Evolutionary conservation across 2,329 filamentous ascomycete species (phyloP).

Genomic region (Penicillium sp.): DNA sequence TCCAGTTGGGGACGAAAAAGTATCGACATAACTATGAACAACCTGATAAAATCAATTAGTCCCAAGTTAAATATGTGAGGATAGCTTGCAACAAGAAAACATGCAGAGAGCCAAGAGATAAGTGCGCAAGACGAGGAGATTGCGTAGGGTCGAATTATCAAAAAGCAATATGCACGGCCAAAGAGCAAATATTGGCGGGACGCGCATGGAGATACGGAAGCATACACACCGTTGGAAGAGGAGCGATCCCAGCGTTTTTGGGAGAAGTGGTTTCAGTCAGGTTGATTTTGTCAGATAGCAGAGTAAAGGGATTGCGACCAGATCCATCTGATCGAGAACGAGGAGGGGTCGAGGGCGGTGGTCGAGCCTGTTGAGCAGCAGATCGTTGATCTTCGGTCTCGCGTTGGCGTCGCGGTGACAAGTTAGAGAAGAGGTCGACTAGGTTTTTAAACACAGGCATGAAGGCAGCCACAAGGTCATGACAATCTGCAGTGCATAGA

Average conservation of each 20-base stretch:
- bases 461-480: conserved; percentile 9
- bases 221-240: conserved; percentile 15
- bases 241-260: neutral
- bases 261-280: neutral
- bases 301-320: neutral
- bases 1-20: conserved; percentile 10
- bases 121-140: too few relatives aligned
- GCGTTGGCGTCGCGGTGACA: conserved; percentile 23
- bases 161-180: neutral
- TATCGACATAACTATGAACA: conserved; percentile 23
- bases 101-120: neutral
- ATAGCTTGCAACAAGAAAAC: neutral
- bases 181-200: neutral
- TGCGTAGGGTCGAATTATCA: neutral
- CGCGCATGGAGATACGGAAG: conserved; percentile 1
- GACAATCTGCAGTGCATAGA: conserved; percentile 8
- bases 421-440: conserved; percentile 16
- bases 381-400: conserved; percentile 18
- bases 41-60: conserved; percentile 13
- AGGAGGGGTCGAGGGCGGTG: conserved; percentile 11
- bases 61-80: neutral
- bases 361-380: neutral
- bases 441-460: conserved; percentile 21
- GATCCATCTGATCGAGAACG: conserved; percentile 1
- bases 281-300: neutral